Conservation (phyloP, 106 monocot species). For the Chionographis japonica region DNA sequence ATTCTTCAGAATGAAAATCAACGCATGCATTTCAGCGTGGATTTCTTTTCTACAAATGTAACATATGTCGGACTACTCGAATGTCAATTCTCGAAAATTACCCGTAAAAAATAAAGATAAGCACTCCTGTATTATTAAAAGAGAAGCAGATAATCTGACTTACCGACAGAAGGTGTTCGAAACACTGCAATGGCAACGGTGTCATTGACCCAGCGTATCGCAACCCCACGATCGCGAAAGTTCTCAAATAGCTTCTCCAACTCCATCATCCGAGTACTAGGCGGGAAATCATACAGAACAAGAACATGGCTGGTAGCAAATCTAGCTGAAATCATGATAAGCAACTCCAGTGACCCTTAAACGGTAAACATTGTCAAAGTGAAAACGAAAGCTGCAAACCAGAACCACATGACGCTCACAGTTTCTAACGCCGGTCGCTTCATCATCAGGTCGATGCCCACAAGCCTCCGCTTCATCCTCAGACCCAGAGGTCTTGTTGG, state of each 20-base stretch:
- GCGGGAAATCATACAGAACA: slow-evolving; percentile 72
- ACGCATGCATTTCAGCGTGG: too few relatives aligned
- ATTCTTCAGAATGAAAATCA: too few relatives aligned
- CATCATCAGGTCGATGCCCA: not conserved
- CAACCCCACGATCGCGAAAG: slow-evolving; percentile 42
- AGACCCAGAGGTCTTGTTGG: not conserved
- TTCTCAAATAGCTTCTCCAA: slow-evolving; percentile 66
- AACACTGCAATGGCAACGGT: slow-evolving; percentile 87
- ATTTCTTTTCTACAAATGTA: too few relatives aligned
- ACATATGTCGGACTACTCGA: too few relatives aligned
- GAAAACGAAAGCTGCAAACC: not conserved
- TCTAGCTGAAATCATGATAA: slow-evolving; percentile 24
- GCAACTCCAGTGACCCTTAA: not conserved
- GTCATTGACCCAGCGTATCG: slow-evolving; percentile 86
- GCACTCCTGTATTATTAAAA: not conserved
- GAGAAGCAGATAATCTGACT: slow-evolving; percentile 3
- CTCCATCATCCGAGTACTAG: slow-evolving; percentile 58
- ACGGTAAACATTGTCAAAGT: not conserved
- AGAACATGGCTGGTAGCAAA: slow-evolving; percentile 70
- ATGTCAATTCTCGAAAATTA: not conserved
- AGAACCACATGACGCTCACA: not conserved
- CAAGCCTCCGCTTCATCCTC: slow-evolving; percentile 18
- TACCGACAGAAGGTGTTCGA: slow-evolving; percentile 63
- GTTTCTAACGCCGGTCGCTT: not conserved
- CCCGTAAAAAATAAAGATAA: not conserved